These are phyloP conservation scores for Fusarium sp. DNA, from an alignment of 2,329 filamentous ascomycete species.

Conservation along the genomic window DNA sequence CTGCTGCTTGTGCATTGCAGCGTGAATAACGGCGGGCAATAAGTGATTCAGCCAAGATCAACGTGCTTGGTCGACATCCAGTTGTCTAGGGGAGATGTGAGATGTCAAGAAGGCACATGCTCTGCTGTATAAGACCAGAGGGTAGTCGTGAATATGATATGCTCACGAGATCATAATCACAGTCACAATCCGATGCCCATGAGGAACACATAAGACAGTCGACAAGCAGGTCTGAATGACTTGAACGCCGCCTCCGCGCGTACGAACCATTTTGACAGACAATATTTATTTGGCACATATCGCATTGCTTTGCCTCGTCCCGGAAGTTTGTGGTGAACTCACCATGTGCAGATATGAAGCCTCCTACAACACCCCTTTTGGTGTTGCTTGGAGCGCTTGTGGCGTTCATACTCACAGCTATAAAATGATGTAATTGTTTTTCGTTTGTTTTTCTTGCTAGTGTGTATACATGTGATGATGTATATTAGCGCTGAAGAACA, in stretches of 20 bases:
- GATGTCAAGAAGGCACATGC: conserved; percentile 29
- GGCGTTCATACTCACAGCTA: neutral
- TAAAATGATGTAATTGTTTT: conserved; percentile 39
- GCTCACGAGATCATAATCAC: conserved; percentile 39
- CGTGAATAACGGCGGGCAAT: conserved; percentile 5
- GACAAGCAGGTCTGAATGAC: conserved; percentile 2
- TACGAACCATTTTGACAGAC: neutral
- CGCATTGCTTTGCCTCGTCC: neutral
- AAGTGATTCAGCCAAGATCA: conserved; percentile 10
- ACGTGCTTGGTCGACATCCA: conserved; percentile 3
- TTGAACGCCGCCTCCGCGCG: neutral
- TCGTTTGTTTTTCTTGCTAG: neutral
- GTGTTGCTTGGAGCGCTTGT: neutral
- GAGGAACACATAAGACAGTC: conserved; percentile 10
- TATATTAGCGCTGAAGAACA: neutral
- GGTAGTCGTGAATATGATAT: neutral
- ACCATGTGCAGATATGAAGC: neutral
- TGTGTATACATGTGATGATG: conserved; percentile 35
- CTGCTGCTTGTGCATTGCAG: conserved; percentile 18
- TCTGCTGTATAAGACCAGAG: conserved; percentile 1
- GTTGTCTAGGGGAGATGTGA: conserved; percentile 34
- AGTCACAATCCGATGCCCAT: conserved; percentile 20
- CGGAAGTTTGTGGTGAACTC: neutral
- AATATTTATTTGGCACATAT: neutral
- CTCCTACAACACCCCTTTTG: neutral